phyloP scores from a whole-genome alignment of 2,329 filamentous ascomycete species.

The Fusarium xyrophilum region DNA sequence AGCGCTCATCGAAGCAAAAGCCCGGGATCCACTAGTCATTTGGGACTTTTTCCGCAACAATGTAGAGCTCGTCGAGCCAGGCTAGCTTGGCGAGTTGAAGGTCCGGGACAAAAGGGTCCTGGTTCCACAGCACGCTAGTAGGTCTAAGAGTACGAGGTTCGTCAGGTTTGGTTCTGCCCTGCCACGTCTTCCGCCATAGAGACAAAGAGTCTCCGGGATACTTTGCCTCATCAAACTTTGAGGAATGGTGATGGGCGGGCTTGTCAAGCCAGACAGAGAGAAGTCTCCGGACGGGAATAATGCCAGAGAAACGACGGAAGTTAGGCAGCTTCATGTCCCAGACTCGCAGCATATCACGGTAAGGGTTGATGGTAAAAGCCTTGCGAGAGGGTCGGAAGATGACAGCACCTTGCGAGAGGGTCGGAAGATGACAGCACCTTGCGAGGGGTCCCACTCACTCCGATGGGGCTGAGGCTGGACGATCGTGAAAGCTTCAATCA shows the following conservation, averaged over 20 bases:
- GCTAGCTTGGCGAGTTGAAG: background rate
- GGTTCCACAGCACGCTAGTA: background rate
- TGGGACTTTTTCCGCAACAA: background rate
- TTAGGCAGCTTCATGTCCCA: background rate
- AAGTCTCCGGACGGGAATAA: background rate
- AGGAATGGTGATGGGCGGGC: background rate
- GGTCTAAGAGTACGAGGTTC: background rate
- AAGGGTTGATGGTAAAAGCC: background rate
- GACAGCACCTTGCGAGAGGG: background rate
- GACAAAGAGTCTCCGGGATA: background rate
- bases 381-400: background rate
- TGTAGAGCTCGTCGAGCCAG: background rate
- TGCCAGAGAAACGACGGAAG: background rate
- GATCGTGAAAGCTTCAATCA: background rate
- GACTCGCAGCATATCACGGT: background rate
- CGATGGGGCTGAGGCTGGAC: background rate
- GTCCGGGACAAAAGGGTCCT: background rate
- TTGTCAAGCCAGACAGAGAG: background rate
- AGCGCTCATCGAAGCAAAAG: background rate
- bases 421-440: background rate
- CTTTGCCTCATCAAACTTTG: background rate
- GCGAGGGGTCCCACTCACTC: background rate
- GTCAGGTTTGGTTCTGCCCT: background rate
- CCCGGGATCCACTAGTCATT: background rate
- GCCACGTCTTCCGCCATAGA: background rate